phyloP scores from a whole-genome alignment of 306 rosid genomes.

The Lablab purpureus region DNA sequence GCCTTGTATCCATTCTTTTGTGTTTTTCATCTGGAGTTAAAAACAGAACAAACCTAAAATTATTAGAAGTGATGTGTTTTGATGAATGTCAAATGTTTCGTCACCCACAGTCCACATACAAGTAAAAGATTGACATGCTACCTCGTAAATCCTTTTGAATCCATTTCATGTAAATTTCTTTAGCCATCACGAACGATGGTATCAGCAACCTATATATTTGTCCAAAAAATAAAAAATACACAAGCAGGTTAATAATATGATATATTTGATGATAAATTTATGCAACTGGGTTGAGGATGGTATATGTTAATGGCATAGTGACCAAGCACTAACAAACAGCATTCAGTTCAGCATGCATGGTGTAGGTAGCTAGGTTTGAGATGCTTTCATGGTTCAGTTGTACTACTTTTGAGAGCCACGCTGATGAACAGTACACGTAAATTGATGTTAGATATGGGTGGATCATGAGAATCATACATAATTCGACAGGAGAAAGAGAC shows the following conservation, averaged over 20 bases:
- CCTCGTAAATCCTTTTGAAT: background rate
- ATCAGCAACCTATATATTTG: background rate
- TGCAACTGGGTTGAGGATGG: background rate
- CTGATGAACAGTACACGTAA: slow-evolving; percentile 32
- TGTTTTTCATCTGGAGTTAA: background rate
- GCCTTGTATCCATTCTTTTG: background rate
- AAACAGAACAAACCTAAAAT: background rate
- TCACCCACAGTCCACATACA: background rate
- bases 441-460: background rate
- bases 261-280: background rate
- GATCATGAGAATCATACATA: slow-evolving; percentile 35
- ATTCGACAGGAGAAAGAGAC: slow-evolving; percentile 22
- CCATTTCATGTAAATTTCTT: background rate
- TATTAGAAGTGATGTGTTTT: background rate
- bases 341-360: background rate
- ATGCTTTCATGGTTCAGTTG: background rate
- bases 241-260: no score
- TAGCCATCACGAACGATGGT: background rate
- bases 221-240: background rate
- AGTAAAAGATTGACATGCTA: background rate
- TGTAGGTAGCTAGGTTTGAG: slow-evolving; percentile 2
- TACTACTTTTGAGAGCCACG: slow-evolving; percentile 3
- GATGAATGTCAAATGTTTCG: background rate
- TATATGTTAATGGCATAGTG: no score
- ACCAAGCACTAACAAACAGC: background rate